Base-by-base conservation (phyloP, 768 basidiomycete species). In the Tremella fuciformis region DNA sequence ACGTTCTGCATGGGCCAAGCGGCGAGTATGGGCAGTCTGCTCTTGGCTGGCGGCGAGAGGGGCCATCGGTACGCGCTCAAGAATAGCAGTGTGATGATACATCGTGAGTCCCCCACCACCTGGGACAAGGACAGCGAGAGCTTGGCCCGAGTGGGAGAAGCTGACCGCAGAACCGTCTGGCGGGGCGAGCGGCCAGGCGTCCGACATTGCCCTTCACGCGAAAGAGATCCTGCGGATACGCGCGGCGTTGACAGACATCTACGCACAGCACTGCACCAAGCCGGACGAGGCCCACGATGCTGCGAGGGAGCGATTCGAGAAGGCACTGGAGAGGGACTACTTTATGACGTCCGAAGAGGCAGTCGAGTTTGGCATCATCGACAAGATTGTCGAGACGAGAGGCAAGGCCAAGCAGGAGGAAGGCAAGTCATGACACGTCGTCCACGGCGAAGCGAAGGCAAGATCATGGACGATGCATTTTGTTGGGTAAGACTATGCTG, bases 271-370 rank as follows among this genome's bases (percentile, higher is more conserved):
- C 73, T 96, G 93, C 77, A 82, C 78, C 16, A 83, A 81, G 64
- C 79, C 81, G 49, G 84, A 81, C 26, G 91, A 96, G 79, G 81
- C 74, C 57, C 79, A 82, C 55, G 83, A 81, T 53, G 82, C 81
- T 50, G 88, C 87, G 21, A 67, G 88, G 66, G 80, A 81, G 70
- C 85, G 91, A 18, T 96, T 94, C 75, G 91, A 89, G 77, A 86
- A 80, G 59, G 91, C 92, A 39, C 79, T 97, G 64, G 92, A 97
- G 79, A 83, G 92, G 60, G 92, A 97, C 78, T 93, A 93, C 78
- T 97, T 91, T 77, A 88, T 97, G 89, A 94, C 91, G 85, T 89
- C 92, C 3, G 84, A 86, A 74, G 89, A 94, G 82, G 91, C 91
- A 13, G 80, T 90, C 63, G 82, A 85, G 37, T 97, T 97, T 77